Conservation (phyloP, 2,329 filamentous ascomycete genomes). For the Dryadomyces quercivorus region DNA sequence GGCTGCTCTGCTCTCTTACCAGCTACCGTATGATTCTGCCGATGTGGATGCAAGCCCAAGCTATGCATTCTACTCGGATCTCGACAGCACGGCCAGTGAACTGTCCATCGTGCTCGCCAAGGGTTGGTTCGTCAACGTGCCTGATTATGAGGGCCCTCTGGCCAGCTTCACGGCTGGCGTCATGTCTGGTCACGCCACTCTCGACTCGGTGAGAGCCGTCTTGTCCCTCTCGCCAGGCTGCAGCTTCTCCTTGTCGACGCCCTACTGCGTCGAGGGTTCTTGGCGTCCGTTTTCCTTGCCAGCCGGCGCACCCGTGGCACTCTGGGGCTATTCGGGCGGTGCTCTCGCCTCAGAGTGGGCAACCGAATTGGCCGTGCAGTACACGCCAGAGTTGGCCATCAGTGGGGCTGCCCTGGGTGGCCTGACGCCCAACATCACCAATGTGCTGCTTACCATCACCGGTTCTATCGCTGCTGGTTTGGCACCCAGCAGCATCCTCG, state of each 20-base stretch:
- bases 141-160: slow-evolving; percentile 29
- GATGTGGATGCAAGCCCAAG: slow-evolving; percentile 24
- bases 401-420: slow-evolving; percentile 29
- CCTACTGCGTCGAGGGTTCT: too few relatives aligned
- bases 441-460: slow-evolving; percentile 20
- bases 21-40: slow-evolving; percentile 26
- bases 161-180: slow-evolving; percentile 28
- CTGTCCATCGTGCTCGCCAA: slow-evolving; percentile 22
- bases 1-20: slow-evolving; percentile 23
- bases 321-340: slow-evolving; percentile 42
- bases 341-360: slow-evolving; percentile 33
- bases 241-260: too few relatives aligned
- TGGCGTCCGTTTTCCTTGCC: not conserved
- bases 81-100: slow-evolving; percentile 14
- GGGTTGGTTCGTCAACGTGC: slow-evolving; percentile 30
- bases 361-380: slow-evolving; percentile 29
- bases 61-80: slow-evolving; percentile 13
- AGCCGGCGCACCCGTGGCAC: slow-evolving; percentile 20
- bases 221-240: slow-evolving; percentile 13
- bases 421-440: slow-evolving; percentile 24
- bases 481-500: slow-evolving; percentile 19
- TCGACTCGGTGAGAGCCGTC: slow-evolving; percentile 29
- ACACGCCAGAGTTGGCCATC: slow-evolving; percentile 30
- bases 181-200: slow-evolving; percentile 27
- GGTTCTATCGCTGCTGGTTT: slow-evolving; percentile 20